Evolutionary conservation across 306 rosid genomes (phyloP), one percentile per base, ranked within the genome.

Genomic region (Arachis stenosperma): DNA sequence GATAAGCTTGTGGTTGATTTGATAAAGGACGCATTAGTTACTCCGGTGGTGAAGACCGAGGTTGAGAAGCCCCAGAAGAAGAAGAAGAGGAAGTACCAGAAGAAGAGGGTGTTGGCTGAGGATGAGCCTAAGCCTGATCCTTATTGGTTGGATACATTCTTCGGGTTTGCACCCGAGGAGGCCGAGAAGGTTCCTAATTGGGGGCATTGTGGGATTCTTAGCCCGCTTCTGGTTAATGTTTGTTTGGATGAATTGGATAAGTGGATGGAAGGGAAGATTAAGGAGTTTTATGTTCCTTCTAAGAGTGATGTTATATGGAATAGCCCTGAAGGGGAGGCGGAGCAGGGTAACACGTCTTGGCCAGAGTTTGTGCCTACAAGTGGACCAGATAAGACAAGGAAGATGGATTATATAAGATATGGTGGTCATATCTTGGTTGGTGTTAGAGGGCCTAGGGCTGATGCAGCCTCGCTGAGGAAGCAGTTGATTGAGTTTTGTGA

Each of bases 101-200:
- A 93, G 87, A 93, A 93, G 85, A 85, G 91, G 79, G 96, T 93
- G 14, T 73, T 93, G 73, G 97, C 90, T 0, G 98, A 93, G 82
- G 98, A 91, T 57, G 97, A 93, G 79, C 98, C 97, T 3, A 93
- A 93, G 84, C 98, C 98, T 1, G 97, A 93, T 77, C 98, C 98
- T 6, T 93, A 93, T 85, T 91, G 98, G 98, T 73, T 93, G 58
- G 96, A 91, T 37, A 74, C 90, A 0, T 91, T 93, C 81, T 93
- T 93, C 1, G 98, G 98, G n/a, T 91, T 93, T 58, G 88, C 92
- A 0, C 98, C 97, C 0, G 94, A 89, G 85, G 98, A 91, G 85
- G 98, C 96, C 0, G 87, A 76, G 76, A 93, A 85, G 80, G 79
- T 75, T 73, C 98, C 98, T 33, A 81, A 84, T 67, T 93, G 97